Base-by-base conservation (phyloP, 805 yeast genomes). In the Schwanniomyces sp. region DNA sequence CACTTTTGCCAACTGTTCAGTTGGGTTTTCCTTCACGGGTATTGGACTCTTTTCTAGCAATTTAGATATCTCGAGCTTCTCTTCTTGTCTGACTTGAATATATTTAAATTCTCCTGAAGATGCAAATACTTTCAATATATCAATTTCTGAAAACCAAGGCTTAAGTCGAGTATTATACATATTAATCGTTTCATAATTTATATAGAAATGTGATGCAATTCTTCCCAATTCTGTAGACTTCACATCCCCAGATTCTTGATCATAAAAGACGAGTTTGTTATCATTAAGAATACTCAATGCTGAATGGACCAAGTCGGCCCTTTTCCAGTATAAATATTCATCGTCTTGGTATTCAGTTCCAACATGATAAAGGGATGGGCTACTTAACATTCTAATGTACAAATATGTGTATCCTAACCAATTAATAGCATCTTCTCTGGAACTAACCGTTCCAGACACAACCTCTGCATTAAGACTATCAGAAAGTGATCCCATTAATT, bases 381-480 rank as follows among this genome's bases (percentile, higher is more conserved):
- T 79, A 28, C 75, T 72, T 21, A 81, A 62, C 95, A 91, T 88
- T 44, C 98, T 72, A 4, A 90, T 83, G 62, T 77, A 88, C 42
- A 91, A 70, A 61, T 91, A 92, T 0, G 96, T 85, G 52, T 80
- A 80, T 0, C 86, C 82, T 18, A 92, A 64, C 98, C 98, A 92
- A 5, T 75, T 71, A 3, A 84, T 74, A n/a, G 87, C 96, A 34
- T 88, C 92, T 0, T 76, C 74, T 28, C 85, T 63, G 1, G 75
- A 66, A 34, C 67, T 70, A 1, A 92, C 78, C 1, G 84, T 74
- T 0, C 96, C 96, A 4, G 81, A 62, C 4, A 84, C 95, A 40
- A 92, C 73, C 60, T 92, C 98, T 0, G 98, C 97, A 67, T 92
- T 92, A 39, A 92, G 53, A 47, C 70, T 79, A 63, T 91, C 97